These are phyloP conservation scores for Akanthomyces dipterigenus DNA, from an alignment of 2,329 filamentous ascomycete species.

Conservation along the genomic window DNA sequence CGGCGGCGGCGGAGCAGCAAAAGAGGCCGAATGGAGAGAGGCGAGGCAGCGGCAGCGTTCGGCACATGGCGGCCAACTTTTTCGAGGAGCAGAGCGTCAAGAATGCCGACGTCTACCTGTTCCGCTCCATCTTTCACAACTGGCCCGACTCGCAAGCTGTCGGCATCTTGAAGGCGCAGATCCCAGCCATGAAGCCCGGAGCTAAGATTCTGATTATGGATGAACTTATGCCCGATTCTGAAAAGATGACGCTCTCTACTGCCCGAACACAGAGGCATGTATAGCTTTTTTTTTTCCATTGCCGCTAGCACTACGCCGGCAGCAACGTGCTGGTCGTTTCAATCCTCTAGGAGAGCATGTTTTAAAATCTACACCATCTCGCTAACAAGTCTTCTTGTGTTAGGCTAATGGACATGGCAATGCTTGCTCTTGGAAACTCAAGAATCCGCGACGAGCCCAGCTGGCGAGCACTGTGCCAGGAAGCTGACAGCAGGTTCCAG, in stretches of 20 bases:
- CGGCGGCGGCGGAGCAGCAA: neutral
- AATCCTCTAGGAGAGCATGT: neutral
- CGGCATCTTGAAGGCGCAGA: neutral
- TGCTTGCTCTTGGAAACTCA: neutral
- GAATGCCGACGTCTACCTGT: conserved; percentile 31
- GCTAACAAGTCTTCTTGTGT: neutral
- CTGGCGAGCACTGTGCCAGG: neutral
- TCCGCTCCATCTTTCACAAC: neutral
- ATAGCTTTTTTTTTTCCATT: neutral
- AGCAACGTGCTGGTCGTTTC: neutral
- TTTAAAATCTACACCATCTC: neutral
- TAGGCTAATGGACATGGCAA: neutral
- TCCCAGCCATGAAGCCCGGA: neutral
- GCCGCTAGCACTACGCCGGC: neutral
- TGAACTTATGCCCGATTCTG: neutral
- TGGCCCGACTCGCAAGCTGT: neutral
- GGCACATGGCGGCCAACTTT: conserved; percentile 40
- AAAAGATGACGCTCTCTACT: neutral
- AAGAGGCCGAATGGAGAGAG: neutral
- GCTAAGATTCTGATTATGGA: conserved; percentile 6
- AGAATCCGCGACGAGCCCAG: neutral
- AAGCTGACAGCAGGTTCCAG: neutral
- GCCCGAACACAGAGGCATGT: neutral
- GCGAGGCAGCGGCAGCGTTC: conserved; percentile 15
- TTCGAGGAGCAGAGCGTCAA: conserved; percentile 40